Evolutionary conservation across 2,329 filamentous ascomycete species (phyloP).

Genomic region (Arthrobotrys iridis): DNA sequence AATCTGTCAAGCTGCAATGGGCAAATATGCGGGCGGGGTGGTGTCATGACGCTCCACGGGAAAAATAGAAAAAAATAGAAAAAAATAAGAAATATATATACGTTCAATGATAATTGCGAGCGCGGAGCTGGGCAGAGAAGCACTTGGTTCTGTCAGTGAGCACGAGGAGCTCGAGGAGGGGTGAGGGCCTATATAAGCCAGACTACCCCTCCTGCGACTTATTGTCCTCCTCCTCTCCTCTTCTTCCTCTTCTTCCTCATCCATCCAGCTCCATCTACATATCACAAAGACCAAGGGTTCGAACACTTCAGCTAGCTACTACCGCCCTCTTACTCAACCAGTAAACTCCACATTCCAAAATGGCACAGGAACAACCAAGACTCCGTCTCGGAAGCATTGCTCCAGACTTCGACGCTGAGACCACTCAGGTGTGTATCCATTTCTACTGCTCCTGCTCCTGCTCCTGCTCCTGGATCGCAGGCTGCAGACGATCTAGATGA

Average conservation of each 20-base stretch:
- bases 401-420: conserved; percentile 76
- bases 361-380: conserved; percentile 58
- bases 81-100: no score
- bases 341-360: conserved; percentile 3
- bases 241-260: conserved; percentile 24
- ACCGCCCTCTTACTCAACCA: neutral
- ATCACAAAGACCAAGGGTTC: neutral
- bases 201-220: conserved; percentile 8
- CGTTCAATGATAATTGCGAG: conserved; percentile 23
- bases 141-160: no score
- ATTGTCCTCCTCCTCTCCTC: conserved; percentile 41
- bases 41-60: conserved; percentile 42
- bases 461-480: neutral
- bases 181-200: conserved; percentile 24
- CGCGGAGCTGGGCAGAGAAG: conserved; percentile 25
- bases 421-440: conserved; percentile 63
- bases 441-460: neutral
- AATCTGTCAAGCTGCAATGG: conserved; percentile 33
- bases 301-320: neutral
- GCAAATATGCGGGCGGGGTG: conserved; percentile 31
- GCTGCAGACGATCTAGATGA: no score
- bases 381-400: conserved; percentile 74
- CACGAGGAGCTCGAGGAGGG: neutral
- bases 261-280: conserved; percentile 44
- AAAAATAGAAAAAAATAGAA: no score